Percentiles rank a stretch among this genome's conserved stretches.
Evolutionary conservation across 2,329 filamentous ascomycete genomes (phyloP).

Genomic region (Penicillium janthinellum): DNA sequence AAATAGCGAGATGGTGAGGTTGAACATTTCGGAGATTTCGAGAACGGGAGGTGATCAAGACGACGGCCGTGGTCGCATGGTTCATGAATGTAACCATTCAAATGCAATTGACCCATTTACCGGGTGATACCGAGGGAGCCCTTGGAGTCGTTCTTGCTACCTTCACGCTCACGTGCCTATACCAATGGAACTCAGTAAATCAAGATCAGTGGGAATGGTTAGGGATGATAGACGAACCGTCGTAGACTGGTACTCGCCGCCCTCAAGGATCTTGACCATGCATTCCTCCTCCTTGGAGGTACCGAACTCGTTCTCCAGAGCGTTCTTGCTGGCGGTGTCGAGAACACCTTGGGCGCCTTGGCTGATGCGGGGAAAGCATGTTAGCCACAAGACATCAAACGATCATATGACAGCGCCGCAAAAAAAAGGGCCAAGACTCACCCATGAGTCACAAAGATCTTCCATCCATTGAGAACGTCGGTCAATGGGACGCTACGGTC

Average conservation of each 20-base stretch:
- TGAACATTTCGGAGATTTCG: not conserved
- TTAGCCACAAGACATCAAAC: not conserved
- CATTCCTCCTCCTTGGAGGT: conserved; percentile 77
- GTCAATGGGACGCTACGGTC: conserved; percentile 79
- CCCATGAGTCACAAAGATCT: conserved; percentile 89
- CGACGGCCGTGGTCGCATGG: not conserved
- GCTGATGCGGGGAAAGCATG: conserved; percentile 50
- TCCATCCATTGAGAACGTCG: conserved; percentile 83
- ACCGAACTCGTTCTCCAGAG: conserved; percentile 84
- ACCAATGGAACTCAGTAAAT: conserved; percentile 1
- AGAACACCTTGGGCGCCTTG: conserved; percentile 82
- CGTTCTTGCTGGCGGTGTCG: conserved; percentile 72
- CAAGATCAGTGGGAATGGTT: not conserved
- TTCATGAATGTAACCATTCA: not conserved
- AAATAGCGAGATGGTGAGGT: not conserved
- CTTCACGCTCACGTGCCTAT: conserved; percentile 36
- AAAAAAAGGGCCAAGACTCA: conserved; percentile 52
- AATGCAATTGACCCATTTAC: conserved; percentile 15
- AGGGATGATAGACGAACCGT: conserved; percentile 51
- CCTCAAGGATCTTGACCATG: conserved; percentile 77
- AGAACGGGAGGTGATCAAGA: not conserved
- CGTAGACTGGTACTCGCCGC: conserved; percentile 67
- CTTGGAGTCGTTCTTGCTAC: conserved; percentile 32
- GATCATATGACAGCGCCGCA: too few species aligned
- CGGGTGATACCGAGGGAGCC: conserved; percentile 22